A percentile compares a stretch with the other conserved stretches of the same genome.
Conservation (phyloP, 2,329 filamentous ascomycete genomes). For the Phialemonium atrogriseum region DNA sequence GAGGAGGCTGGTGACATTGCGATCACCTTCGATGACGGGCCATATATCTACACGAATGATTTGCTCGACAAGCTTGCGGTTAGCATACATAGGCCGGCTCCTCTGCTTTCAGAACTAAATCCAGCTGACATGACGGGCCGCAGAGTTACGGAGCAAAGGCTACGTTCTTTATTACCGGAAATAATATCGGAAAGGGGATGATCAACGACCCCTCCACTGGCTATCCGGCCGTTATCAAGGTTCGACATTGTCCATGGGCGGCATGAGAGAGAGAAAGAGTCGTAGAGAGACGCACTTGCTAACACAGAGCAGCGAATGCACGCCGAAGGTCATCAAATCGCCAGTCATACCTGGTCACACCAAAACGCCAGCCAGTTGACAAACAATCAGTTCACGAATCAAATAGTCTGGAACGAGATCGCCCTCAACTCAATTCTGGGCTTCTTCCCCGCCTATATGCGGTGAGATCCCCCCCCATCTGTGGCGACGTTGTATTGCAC, state of each 20-base stretch:
- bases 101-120: too few relatives aligned
- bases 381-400: slow-evolving; percentile 21
- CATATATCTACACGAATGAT: slow-evolving; percentile 50
- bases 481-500: too few relatives aligned
- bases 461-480: slow-evolving; percentile 13
- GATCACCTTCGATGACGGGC: slow-evolving; percentile 61
- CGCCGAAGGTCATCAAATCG: slow-evolving; percentile 37
- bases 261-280: too few relatives aligned
- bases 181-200: slow-evolving; percentile 45
- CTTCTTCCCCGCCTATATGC: slow-evolving; percentile 38
- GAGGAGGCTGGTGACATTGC: slow-evolving; percentile 52
- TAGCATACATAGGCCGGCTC: not conserved
- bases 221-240: slow-evolving; percentile 38
- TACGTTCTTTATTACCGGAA: slow-evolving; percentile 59
- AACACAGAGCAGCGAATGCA: slow-evolving; percentile 29
- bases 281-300: slow-evolving; percentile 5
- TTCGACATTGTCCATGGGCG: too few relatives aligned
- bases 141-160: slow-evolving; percentile 50
- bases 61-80: slow-evolving; percentile 51
- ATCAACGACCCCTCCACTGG: slow-evolving; percentile 41
- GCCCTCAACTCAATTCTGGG: slow-evolving; percentile 34
- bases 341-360: slow-evolving; percentile 39
- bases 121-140: slow-evolving; percentile 3
- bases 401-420: slow-evolving; percentile 37
- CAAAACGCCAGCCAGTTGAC: slow-evolving; percentile 28